Conservation (phyloP, 495 filamentous ascomycete genomes). For the Neurospora discreta region DNA sequence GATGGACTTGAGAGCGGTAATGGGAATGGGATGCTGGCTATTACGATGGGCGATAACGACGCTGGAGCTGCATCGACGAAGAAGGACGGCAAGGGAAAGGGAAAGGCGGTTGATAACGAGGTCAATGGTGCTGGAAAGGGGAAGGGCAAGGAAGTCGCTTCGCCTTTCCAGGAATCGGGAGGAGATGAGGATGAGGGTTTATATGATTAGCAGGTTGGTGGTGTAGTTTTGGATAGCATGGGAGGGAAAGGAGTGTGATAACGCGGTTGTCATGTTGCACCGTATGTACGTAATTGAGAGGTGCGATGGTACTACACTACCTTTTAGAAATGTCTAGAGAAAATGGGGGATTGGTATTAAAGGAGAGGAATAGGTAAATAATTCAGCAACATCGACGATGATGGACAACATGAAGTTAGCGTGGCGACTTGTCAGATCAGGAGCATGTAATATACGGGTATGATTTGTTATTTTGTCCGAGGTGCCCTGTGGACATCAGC, state of each 20-base stretch:
- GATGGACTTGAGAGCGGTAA: not conserved
- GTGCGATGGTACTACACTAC: not conserved
- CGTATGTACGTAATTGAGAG: not conserved
- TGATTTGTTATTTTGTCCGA: not conserved
- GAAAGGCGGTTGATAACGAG: slow-evolving; percentile 21
- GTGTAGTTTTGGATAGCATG: not conserved
- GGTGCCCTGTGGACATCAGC: not conserved
- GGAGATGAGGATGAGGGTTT: slow-evolving; percentile 21
- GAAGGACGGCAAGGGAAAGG: slow-evolving; percentile 42
- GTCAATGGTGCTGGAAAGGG: slow-evolving; percentile 23
- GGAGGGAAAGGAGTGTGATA: not conserved
- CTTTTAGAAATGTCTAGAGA: not conserved
- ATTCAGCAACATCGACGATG: not conserved
- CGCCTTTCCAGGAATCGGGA: slow-evolving; percentile 14
- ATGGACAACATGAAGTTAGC: not conserved
- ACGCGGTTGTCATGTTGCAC: not conserved
- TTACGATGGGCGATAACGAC: slow-evolving; percentile 3
- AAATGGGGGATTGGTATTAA: not conserved
- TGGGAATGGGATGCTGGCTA: not conserved
- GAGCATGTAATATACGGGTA: not conserved
- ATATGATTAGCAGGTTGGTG: slow-evolving; percentile 16
- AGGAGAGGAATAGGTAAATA: not conserved
- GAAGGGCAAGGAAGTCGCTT: slow-evolving; percentile 39
- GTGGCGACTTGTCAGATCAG: not conserved
- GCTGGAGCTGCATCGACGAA: slow-evolving; percentile 10